Percentiles rank a stretch among this genome's conserved stretches.
phyloP scores from a whole-genome alignment of 129 eudicot species.

The Ambrosia artemisiifolia region DNA sequence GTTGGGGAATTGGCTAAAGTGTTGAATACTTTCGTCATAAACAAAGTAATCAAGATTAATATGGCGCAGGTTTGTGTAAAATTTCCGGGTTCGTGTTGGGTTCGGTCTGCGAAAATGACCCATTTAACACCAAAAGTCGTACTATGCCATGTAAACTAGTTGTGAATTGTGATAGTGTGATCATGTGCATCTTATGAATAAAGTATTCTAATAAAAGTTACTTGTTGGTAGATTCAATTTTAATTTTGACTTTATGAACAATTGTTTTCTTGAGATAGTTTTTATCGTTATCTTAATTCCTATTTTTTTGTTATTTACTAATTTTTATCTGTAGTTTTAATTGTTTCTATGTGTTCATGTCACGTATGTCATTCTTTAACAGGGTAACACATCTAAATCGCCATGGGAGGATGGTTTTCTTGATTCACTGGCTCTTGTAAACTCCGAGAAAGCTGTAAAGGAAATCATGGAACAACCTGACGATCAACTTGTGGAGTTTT shows the following conservation, averaged over 20 bases:
- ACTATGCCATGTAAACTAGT: background rate
- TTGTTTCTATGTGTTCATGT: no score
- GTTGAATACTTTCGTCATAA: background rate
- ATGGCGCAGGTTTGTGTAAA: background rate
- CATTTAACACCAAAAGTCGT: no score
- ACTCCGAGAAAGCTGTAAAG: conserved; percentile 51
- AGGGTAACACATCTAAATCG: conserved; percentile 38
- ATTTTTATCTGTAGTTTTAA: no score
- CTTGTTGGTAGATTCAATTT: background rate
- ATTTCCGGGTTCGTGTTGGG: no score
- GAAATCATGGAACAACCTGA: conserved; percentile 57
- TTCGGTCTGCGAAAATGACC: no score
- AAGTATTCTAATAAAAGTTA: background rate
- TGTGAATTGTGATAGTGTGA: background rate
- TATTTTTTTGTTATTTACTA: no score
- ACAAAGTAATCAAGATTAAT: background rate
- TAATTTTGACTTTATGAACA: no score
- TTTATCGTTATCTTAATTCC: no score
- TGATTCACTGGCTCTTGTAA: conserved; percentile 34
- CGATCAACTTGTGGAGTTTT: conserved; percentile 70
- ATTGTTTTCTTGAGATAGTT: no score
- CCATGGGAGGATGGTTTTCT: conserved; percentile 44
- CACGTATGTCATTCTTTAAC: background rate
- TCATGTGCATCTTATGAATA: background rate
- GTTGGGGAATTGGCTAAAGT: background rate